phyloP scores from a whole-genome alignment of 169 alveolate species.

The Cyclospora cayetanensis region DNA sequence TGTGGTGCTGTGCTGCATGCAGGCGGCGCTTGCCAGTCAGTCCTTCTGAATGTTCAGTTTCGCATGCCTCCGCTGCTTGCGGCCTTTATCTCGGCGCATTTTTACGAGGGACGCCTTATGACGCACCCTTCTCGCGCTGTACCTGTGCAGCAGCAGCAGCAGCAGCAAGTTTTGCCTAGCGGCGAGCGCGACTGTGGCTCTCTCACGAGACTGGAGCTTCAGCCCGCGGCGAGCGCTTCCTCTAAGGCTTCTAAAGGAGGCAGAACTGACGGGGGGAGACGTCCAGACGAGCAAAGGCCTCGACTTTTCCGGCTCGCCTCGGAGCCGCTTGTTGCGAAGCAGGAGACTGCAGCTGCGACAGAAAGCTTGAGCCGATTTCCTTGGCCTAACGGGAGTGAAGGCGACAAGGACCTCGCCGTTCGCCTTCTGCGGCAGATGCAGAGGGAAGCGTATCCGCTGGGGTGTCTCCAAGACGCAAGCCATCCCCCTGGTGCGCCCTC shows the following conservation, averaged over 20 bases:
- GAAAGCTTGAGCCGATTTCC: not conserved
- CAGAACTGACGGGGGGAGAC: not conserved
- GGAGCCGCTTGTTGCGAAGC: not conserved
- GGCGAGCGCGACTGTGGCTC: too few relatives aligned
- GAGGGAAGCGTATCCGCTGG: not conserved
- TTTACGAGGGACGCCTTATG: constrained; percentile 44
- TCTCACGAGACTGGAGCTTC: too few relatives aligned
- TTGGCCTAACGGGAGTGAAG: constrained; percentile 66
- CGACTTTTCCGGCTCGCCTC: not conserved
- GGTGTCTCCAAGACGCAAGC: too few relatives aligned
- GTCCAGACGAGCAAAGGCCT: not conserved
- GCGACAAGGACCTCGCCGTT: constrained; percentile 43
- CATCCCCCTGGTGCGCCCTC: not conserved
- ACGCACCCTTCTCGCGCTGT: constrained; percentile 9
- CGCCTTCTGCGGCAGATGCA: constrained; percentile 25
- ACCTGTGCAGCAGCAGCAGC: not conserved
- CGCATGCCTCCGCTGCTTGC: constrained; percentile 65
- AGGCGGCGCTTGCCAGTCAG: constrained; percentile 62
- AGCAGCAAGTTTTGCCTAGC: not conserved
- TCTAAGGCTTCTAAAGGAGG: not conserved
- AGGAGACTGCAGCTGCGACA: not conserved
- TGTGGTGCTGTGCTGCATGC: constrained; percentile 12
- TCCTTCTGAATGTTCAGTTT: constrained; percentile 44
- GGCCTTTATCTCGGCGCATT: constrained; percentile 50
- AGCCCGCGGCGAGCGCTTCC: too few relatives aligned